Conservation (phyloP, 2,329 filamentous ascomycete genomes). For the Cadophora sp. region DNA sequence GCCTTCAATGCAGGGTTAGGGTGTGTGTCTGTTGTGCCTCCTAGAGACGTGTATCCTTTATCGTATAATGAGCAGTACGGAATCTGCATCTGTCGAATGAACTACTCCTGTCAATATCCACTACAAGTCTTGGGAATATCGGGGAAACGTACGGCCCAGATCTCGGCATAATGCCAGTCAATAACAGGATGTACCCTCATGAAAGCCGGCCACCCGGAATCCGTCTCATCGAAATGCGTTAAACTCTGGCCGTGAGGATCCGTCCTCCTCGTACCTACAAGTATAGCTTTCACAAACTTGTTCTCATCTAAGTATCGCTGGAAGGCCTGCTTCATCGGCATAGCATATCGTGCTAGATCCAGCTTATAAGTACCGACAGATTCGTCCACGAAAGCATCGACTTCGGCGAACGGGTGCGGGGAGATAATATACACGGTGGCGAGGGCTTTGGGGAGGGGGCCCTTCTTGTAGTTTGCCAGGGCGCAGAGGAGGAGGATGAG, state of each 20-base stretch:
- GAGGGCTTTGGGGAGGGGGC: slow-evolving; percentile 54
- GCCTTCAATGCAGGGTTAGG: slow-evolving; percentile 79
- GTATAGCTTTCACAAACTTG: slow-evolving; percentile 74
- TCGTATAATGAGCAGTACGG: slow-evolving; percentile 91
- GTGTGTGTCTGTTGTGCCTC: slow-evolving; percentile 85
- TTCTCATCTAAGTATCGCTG: slow-evolving; percentile 74
- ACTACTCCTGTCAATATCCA: slow-evolving; percentile 55
- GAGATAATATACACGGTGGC: slow-evolving; percentile 91
- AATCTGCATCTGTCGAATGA: slow-evolving; percentile 79
- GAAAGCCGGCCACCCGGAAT: slow-evolving; percentile 88
- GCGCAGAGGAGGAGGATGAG: slow-evolving; percentile 83
- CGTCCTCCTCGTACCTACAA: slow-evolving; percentile 87
- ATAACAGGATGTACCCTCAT: slow-evolving; percentile 95
- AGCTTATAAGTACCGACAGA: slow-evolving; percentile 76
- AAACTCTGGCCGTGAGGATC: slow-evolving; percentile 87
- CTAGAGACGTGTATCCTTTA: slow-evolving; percentile 88
- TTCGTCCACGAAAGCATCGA: slow-evolving; percentile 80
- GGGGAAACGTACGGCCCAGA: slow-evolving; percentile 73
- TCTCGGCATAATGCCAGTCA: slow-evolving; percentile 96
- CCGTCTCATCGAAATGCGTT: slow-evolving; percentile 85
- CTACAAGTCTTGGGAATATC: slow-evolving; percentile 2
- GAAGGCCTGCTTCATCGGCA: slow-evolving; percentile 84
- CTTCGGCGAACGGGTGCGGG: slow-evolving; percentile 81
- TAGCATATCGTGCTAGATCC: slow-evolving; percentile 73
- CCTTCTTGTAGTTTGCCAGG: slow-evolving; percentile 44